These are phyloP conservation scores for Malus asiatica DNA, from an alignment of 306 rosid genomes.

Conservation along the genomic window DNA sequence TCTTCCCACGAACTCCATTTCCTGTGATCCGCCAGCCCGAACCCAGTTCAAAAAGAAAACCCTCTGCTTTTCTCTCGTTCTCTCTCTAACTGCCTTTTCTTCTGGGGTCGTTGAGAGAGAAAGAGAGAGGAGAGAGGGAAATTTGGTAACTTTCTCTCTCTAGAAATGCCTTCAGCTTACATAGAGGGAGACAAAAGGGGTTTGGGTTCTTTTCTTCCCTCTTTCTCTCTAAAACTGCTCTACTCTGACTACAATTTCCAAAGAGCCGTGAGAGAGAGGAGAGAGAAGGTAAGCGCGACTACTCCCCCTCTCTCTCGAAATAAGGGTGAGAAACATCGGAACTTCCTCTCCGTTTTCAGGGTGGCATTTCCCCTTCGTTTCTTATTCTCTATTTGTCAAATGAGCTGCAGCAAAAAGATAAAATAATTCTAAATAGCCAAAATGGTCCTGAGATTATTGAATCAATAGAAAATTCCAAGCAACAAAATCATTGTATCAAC, in stretches of 20 bases:
- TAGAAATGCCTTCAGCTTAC: conserved; percentile 35
- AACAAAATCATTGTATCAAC: too few species aligned
- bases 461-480: too few species aligned
- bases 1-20: conserved; percentile 74
- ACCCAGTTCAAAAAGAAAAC: neutral
- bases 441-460: too few species aligned
- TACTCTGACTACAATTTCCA: neutral
- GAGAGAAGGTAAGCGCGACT: neutral
- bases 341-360: neutral
- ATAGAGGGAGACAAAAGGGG: conserved; percentile 10
- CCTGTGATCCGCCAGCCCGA: conserved; percentile 30
- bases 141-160: conserved; percentile 15
- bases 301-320: neutral
- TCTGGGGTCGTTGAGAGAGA: neutral
- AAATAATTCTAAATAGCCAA: too few species aligned
- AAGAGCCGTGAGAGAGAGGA: neutral
- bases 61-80: conserved; percentile 3
- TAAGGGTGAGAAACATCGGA: neutral
- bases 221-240: neutral
- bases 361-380: neutral
- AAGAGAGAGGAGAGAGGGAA: conserved; percentile 1
- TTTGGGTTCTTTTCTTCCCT: neutral
- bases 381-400: too few species aligned
- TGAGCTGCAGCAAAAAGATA: too few species aligned
- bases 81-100: conserved; percentile 2